phyloP scores from a whole-genome alignment of 805 yeast species.

The Lachancea sp. region DNA sequence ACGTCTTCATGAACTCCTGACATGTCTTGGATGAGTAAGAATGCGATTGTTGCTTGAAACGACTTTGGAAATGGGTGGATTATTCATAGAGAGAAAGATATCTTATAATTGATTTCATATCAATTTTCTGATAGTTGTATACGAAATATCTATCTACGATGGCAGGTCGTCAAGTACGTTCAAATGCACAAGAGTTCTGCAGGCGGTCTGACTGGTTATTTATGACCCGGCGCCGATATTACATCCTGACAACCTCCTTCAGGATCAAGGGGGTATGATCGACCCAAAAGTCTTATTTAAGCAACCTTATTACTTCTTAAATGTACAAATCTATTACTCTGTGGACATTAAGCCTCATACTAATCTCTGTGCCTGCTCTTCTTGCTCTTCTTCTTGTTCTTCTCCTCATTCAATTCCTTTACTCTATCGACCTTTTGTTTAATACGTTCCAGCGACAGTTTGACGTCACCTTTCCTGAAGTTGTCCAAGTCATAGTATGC shows the following conservation, averaged over 20 bases:
- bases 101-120: too few species aligned
- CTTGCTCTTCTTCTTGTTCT: conserved; percentile 17
- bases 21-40: conserved; percentile 2
- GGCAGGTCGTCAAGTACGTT: too few species aligned
- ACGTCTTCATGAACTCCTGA: conserved; percentile 24
- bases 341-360: background rate
- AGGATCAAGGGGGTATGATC: background rate
- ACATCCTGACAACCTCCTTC: background rate
- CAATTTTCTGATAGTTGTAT: too few species aligned
- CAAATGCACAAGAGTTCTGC: too few species aligned
- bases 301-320: background rate
- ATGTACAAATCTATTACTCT: conserved; percentile 2
- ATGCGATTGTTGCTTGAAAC: background rate
- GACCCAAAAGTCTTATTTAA: background rate
- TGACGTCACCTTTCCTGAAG: conserved; percentile 66
- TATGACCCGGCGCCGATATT: too few species aligned
- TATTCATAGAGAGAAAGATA: too few species aligned
- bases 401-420: conserved; percentile 30
- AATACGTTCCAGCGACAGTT: conserved; percentile 58
- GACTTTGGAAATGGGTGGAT: too few species aligned
- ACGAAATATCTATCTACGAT: too few species aligned
- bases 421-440: conserved; percentile 43
- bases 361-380: conserved; percentile 20
- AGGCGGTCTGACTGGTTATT: too few species aligned
- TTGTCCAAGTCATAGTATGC: conserved; percentile 58